Evolutionary conservation across 2,329 filamentous ascomycete genomes (phyloP), one percentile per base, ranked within the genome.

Genomic region (Coniochaeta hoffmannii): DNA sequence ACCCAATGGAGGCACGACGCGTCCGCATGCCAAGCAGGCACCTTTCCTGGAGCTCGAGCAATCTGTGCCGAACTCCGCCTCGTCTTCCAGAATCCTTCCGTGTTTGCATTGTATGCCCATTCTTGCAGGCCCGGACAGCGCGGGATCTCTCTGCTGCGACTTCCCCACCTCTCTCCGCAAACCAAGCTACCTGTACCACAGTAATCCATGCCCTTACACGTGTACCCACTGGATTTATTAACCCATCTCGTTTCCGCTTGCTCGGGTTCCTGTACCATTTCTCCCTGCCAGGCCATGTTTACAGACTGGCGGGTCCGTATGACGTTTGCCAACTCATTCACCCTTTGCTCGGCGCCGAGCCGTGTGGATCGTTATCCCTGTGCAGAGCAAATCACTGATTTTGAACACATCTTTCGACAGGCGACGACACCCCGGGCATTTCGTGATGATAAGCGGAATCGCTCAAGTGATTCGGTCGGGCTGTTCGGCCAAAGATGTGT

Each of bases 301-400:
- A 38, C 50, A 53, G 14, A 17, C 31, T 53, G 50, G 50, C 50
- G 50, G 50, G 50, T 53, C 34, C n/a, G 22, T 38, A 53, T 53
- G 50, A 53, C 50, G 50, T 38, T 36, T 14, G 19, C 41, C 41
- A 46, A 22, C 41, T 46, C 24, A 15, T 5, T 14, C 19, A 14
- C 19, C 38, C 24, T 8, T 26, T 44, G 11, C 38, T 11, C 19
- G 19, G 24, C 19, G 38, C 12, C 26, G 19, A 14, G 14, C 24
- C 38, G 38, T 38, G 35, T 17, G 35, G 10, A 38, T 19, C 35
- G 10, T 10, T 12, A 38, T 12, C 17, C 35, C 4, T 38, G 17
- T 8, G 5, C 5, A 19, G 36, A 9, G 17, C 17, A 22, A 41
- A 41, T 41, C 7, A 32, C 30, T 32, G 30, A 7, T 41, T 19